Conservation (phyloP, 2,329 filamentous ascomycete genomes). For the Diaporthe citriasiana region DNA sequence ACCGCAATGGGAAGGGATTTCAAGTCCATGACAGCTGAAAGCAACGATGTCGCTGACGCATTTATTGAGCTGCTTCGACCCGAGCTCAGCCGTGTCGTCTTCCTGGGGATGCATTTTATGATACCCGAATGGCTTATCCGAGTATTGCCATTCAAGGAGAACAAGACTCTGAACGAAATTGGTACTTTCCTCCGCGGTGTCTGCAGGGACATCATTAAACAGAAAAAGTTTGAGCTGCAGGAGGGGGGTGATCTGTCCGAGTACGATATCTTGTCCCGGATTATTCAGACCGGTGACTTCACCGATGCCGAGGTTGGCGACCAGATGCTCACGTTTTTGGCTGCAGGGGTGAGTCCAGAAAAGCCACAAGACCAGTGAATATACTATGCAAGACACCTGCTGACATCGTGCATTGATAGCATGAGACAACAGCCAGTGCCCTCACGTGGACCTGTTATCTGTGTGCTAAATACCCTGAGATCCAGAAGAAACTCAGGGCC, state of each 20-base stretch:
- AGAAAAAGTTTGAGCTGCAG: conserved; percentile 35
- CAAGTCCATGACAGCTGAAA: conserved; percentile 28
- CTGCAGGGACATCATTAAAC: conserved; percentile 32
- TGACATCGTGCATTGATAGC: conserved; percentile 6
- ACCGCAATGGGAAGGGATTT: conserved; percentile 37
- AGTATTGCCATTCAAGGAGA: conserved; percentile 34
- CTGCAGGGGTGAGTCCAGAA: conserved; percentile 31
- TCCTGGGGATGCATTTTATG: conserved; percentile 37
- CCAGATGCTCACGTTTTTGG: conserved; percentile 38
- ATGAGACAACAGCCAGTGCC: conserved; percentile 37
- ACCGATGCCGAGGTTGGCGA: conserved; percentile 34
- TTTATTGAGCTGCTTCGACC: conserved; percentile 36
- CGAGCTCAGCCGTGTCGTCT: conserved; percentile 33
- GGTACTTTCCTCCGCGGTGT: conserved; percentile 33
- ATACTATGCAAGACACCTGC: background rate
- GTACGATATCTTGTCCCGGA: conserved; percentile 36
- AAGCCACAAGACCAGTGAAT: background rate
- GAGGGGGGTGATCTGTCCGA: conserved; percentile 34
- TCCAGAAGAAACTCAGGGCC: conserved; percentile 33
- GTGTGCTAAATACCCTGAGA: conserved; percentile 37
- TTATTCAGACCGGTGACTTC: conserved; percentile 40
- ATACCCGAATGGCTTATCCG: conserved; percentile 36
- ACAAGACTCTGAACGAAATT: conserved; percentile 33
- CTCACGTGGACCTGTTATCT: conserved; percentile 39
- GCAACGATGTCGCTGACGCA: conserved; percentile 32